Base-by-base conservation (phyloP, 306 rosid species). In the Echinosophora koreensis region DNA sequence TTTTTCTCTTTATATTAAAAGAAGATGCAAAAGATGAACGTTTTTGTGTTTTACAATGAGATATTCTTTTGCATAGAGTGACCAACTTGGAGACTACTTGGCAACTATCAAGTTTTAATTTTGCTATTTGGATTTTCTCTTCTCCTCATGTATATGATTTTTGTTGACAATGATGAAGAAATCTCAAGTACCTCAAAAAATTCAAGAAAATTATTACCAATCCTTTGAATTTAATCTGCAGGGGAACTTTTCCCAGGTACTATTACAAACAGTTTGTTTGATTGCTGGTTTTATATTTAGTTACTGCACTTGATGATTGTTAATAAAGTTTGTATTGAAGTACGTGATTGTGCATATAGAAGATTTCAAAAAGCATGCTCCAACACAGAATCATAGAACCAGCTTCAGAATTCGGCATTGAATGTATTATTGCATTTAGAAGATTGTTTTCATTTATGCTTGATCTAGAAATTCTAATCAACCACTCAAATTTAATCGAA, bases 231-330 rank as follows among this genome's bases (percentile, higher is more conserved):
- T 86, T 54, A 90, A 90, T 84, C 88, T 88, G 52, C 86, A 81
- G 30, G 81, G 76, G 10, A 90, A 90, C 42, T 92, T 88, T 78
- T 87, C 89, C 38, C 76, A 42, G 96, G 96, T 91, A 84, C 75
- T 34, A 15, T 22, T 22, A 22, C 22, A 22, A 22, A 22, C 22
- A 0, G 22, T 22, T 22, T 0, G 0, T 15, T 66, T 61, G 10
- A 4, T 35, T 55, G 4, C 62, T 69, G 47, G 4, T 56, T 42
- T 68, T 49, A 39, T 4, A 35, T 44, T 22, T 1, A 22, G 22
- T 17, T 61, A 8, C 18, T 78, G 46, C 14, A 47, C 17, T 74
- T n/a, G n/a, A 14, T 44, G 15, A 16, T 38, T 74, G 18, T 42
- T 69, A 42, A 54, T 34, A 50, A 9, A 39, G 41, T 57, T 6